Evolutionary conservation across 768 basidiomycete species (phyloP), one percentile per base, ranked within the genome.

Genomic region (Coprinopsis cinerea): DNA sequence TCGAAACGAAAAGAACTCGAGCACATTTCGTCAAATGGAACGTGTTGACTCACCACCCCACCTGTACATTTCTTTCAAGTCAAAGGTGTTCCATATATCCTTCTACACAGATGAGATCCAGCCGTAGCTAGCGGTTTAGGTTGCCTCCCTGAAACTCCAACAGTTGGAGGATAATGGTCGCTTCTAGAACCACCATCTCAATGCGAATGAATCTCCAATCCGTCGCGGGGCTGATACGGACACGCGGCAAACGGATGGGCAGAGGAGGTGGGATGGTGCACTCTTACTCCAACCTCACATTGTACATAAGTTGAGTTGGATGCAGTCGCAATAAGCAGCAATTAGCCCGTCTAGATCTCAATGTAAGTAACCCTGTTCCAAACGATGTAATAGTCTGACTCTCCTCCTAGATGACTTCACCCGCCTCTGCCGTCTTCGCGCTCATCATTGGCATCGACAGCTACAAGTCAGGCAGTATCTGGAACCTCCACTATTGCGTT

Each of bases 371-470:
- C n/a, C n/a, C n/a, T n/a, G 30, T 34, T 34, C 30, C 30, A 9
- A 9, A 9, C 30, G 30, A 34, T n/a, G 9, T 34, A n/a, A n/a
- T 34, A 34, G n/a, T n/a, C 30, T 34, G 30, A 34, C 30, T 9
- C 9, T 14, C 2, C 13, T 44, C 4, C 18, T 17, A 48, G 37
- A 36, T 48, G 47, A 32, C 45, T 28, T 25, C 46, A 32, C 49
- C 43, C 61, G 65, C 53, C 57, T 22, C 48, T 55, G 32, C 78
- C 17, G 65, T 83, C 35, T 87, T 83, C 55, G 82, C 82, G 0
- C 74, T 87, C 49, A 67, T 87, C 55, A 72, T 87, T 53, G 85
- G 85, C 35, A 77, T 87, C 53, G 82, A 86, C 66, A 69, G 71
- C 57, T 87, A 87, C 69, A 77, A 82, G 62, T 82, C 81, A 7